A percentile compares a stretch with the other conserved stretches of the same genome.
Conservation (phyloP, 495 filamentous ascomycete species). For the Penicillium coprophilum region DNA sequence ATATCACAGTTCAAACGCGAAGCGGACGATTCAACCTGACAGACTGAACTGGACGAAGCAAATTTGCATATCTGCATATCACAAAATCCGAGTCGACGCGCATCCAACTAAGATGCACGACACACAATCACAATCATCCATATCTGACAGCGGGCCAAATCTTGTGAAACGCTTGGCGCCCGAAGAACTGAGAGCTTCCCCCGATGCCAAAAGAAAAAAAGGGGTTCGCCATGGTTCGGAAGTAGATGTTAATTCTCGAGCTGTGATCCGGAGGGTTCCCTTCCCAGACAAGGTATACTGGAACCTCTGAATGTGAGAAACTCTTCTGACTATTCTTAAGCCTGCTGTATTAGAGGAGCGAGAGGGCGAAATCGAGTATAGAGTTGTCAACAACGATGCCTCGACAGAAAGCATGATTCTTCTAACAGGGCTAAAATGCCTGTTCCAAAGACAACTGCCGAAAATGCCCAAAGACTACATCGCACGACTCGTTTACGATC, state of each 20-base stretch:
- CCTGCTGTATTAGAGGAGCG: conserved; percentile 92
- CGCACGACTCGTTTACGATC: conserved; percentile 92
- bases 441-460: conserved; percentile 96
- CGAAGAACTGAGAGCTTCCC: no score
- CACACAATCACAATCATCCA: no score
- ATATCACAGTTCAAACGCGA: no score
- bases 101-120: no score
- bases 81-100: no score
- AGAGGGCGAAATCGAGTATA: conserved; percentile 93
- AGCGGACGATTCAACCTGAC: no score
- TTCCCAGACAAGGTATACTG: conserved; percentile 73
- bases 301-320: neutral
- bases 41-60: no score
- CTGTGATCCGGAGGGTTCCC: conserved; percentile 48
- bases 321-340: conserved; percentile 32
- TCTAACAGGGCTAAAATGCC: conserved; percentile 92
- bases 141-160: no score
- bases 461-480: conserved; percentile 99
- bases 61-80: no score
- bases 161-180: no score
- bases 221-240: no score
- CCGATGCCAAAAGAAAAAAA: no score
- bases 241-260: neutral
- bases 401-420: conserved; percentile 89
- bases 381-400: conserved; percentile 96